Evolutionary conservation across 164 flowering plant genomes (phyloP).

Genomic region (Annona squamosa): DNA sequence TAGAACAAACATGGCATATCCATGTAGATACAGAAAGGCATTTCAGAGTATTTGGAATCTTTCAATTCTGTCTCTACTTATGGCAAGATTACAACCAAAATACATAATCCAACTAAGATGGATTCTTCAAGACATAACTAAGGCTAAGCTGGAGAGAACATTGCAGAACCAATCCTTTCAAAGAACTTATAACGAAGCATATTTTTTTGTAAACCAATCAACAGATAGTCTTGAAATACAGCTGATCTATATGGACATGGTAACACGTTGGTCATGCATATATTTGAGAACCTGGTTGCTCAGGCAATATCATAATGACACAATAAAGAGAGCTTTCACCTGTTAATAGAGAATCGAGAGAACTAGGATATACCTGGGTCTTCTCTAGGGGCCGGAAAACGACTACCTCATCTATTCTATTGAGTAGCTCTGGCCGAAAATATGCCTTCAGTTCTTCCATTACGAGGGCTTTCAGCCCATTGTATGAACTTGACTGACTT

Average conservation of each 20-base stretch:
- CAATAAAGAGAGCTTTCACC: neutral
- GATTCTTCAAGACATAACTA: no score
- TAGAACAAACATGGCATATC: no score
- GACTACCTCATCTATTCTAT: constrained; percentile 79
- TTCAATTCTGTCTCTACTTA: no score
- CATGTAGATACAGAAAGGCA: no score
- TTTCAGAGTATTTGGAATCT: no score
- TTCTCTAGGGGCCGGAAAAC: constrained; percentile 65
- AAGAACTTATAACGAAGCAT: no score
- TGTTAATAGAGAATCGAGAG: neutral
- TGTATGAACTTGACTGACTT: constrained; percentile 39
- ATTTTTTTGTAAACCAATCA: neutral
- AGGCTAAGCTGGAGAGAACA: no score
- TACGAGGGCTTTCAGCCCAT: constrained; percentile 62
- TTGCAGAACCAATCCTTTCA: no score
- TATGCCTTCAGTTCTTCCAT: constrained; percentile 75
- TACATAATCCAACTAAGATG: no score
- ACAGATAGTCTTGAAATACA: neutral
- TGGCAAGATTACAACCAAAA: no score
- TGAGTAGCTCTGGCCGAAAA: constrained; percentile 82
- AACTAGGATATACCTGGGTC: constrained; percentile 46
- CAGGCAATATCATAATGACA: neutral
- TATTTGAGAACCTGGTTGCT: neutral
- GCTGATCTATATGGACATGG: neutral
- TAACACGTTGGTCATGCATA: neutral